Evolutionary conservation across 495 filamentous ascomycete genomes (phyloP), one percentile per base, ranked within the genome.

Genomic region (Viridothelium virens): DNA sequence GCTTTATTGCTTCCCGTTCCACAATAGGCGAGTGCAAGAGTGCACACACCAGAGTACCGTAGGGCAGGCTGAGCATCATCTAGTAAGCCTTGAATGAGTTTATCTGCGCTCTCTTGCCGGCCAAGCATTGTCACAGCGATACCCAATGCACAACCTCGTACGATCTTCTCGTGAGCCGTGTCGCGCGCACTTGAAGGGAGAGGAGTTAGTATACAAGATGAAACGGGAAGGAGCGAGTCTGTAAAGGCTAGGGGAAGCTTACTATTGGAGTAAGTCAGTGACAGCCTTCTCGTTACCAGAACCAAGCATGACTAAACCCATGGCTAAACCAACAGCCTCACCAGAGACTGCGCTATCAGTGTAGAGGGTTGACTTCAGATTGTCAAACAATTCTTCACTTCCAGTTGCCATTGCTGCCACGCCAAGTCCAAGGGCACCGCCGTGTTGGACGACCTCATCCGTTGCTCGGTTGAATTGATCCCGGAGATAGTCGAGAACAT

Each of bases 111-210:
- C 74, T 97, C 95, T 77, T 97, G 92, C 50, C 91, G 88, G 38
- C 89, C 91, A 71, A 93, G 97, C 93, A 97, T 99, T 79, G 97
- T 96, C 67, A 99, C 80, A 44, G 95, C 91, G 91, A 99, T 97
- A 67, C 95, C 95, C 68, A 99, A 82, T 18, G 92, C 92, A 63
- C 96, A 82, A 70, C 95, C 95, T 61, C 95, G 91, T 31, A 97
- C 91, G 64, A 96, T 97, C 84, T 99, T 99, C 78, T 97, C 95
- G 76, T 99, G 95, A 63, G 93, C 91, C 0, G 95, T 99, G 44
- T 99, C 95, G 73, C 96, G 95, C 3, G 95, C 91, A 72, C 53
- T 59, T 33, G 7, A 36, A 46, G 16, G 41, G 48, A 53, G n/a
- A 12, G 48, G 25, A 25, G 25, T 25, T 25, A 25, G 25, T 25